These are phyloP conservation scores for Collybiopsis luxurians DNA, from an alignment of 768 basidiomycete species.

Conservation along the genomic window DNA sequence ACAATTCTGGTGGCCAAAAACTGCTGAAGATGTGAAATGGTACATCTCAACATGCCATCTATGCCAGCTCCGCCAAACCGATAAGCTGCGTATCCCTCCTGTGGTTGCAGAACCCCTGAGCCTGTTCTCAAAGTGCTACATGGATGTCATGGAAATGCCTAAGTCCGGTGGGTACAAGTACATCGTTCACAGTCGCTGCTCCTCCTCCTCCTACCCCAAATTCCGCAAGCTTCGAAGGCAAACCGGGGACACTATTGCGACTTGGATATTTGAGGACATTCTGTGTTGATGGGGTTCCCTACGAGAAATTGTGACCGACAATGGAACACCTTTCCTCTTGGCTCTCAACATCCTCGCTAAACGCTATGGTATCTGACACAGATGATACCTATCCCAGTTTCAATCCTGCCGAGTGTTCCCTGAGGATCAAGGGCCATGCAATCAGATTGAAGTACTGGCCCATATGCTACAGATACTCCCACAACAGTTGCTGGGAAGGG, in stretches of 20 bases:
- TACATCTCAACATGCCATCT: constrained; percentile 9
- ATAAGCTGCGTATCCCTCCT: constrained; percentile 19
- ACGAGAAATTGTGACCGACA: constrained; percentile 27
- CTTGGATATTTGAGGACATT: constrained; percentile 26
- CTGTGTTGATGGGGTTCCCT: constrained; percentile 29
- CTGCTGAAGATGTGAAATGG: constrained; percentile 9
- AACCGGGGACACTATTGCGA: constrained; percentile 16
- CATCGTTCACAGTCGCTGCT: constrained; percentile 24
- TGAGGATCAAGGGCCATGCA: too few relatives aligned
- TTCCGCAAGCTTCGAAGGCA: constrained; percentile 17
- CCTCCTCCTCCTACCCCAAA: constrained; percentile 20
- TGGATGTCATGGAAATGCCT: constrained; percentile 27
- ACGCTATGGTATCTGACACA: neutral
- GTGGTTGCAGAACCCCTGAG: too few relatives aligned
- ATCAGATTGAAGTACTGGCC: too few relatives aligned
- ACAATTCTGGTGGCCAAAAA: constrained; percentile 13
- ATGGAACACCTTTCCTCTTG: constrained; percentile 24
- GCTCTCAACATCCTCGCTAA: neutral
- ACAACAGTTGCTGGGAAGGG: neutral
- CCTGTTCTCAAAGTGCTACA: constrained; percentile 24
- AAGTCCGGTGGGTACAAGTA: constrained; percentile 17
- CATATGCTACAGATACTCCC: too few relatives aligned
- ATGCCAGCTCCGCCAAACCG: constrained; percentile 6
- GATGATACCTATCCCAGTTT: too few relatives aligned
- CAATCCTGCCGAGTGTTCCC: too few relatives aligned